Evolutionary conservation across 2,329 filamentous ascomycete species (phyloP).

Genomic region (Claviceps humidiphila): DNA sequence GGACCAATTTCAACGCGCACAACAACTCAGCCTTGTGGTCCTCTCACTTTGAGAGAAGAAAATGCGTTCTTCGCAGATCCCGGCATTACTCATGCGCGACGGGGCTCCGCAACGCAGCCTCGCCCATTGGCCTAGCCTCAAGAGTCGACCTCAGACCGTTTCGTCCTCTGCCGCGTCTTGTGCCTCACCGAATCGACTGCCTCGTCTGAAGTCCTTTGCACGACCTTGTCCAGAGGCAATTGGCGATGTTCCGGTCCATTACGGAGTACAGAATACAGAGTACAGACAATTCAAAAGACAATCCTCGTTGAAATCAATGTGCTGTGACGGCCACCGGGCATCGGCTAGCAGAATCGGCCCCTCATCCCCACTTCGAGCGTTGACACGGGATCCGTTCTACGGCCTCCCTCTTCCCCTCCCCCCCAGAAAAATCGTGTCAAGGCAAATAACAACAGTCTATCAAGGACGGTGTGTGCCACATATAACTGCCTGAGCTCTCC

Average conservation of each 20-base stretch:
- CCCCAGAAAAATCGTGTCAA: neutral
- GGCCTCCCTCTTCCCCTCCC: neutral
- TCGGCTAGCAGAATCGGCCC: neutral
- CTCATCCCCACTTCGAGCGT: conserved; percentile 1
- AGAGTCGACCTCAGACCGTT: neutral
- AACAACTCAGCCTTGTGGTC: neutral
- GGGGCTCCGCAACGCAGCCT: neutral
- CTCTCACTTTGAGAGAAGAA: neutral
- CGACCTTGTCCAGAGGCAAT: too few species aligned
- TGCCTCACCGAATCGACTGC: neutral
- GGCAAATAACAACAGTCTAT: neutral
- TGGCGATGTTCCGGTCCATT: too few species aligned
- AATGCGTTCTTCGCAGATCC: neutral
- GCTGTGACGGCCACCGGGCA: neutral
- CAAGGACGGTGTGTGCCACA: neutral
- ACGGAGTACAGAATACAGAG: too few species aligned
- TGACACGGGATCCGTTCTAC: conserved; percentile 1
- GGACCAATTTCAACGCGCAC: neutral
- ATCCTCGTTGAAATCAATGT: neutral
- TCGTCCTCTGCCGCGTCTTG: neutral
- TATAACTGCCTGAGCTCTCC: conserved; percentile 2
- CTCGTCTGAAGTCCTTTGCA: neutral
- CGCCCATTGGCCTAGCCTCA: neutral
- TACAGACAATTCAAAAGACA: too few species aligned
- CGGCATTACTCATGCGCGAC: neutral